Percentiles rank a stretch among this genome's conserved stretches.
Conservation (phyloP, 1,139 yeast genomes). For the Kluyveromyces sp. region DNA sequence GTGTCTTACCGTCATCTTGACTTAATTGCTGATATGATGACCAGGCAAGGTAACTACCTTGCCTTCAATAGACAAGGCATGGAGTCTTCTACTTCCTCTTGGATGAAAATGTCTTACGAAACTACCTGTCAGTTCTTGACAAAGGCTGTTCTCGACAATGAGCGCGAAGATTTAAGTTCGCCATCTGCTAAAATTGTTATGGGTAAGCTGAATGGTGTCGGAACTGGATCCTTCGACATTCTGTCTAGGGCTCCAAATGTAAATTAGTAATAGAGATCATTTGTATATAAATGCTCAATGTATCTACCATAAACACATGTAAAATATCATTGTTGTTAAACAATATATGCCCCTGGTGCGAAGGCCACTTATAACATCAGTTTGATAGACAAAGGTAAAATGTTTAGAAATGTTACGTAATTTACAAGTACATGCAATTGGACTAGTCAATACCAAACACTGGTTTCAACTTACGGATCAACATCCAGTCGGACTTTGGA, state of each 20-base stretch:
- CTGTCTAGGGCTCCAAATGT: slow-evolving; percentile 54
- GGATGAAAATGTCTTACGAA: slow-evolving; percentile 98
- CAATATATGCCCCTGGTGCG: too few species aligned
- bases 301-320: background rate
- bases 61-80: slow-evolving; percentile 99
- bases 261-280: slow-evolving; percentile 5
- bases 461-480: slow-evolving; percentile 81
- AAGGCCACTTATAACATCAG: too few species aligned
- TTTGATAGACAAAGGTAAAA: background rate
- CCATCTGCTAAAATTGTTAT: slow-evolving; percentile 94
- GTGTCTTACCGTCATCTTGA: slow-evolving; percentile 94
- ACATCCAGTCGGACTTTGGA: slow-evolving; percentile 89
- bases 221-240: slow-evolving; percentile 94
- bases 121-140: slow-evolving; percentile 97
- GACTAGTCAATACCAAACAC: slow-evolving; percentile 48
- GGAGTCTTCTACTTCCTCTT: slow-evolving; percentile 89
- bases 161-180: slow-evolving; percentile 76
- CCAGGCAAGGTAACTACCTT: slow-evolving; percentile 93
- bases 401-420: slow-evolving; percentile 3
- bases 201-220: slow-evolving; percentile 87
- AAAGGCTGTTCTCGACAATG: slow-evolving; percentile 91
- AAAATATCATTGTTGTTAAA: background rate
- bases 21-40: slow-evolving; percentile 98
- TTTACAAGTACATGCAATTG: slow-evolving; percentile 6
- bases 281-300: background rate